Base-by-base conservation (phyloP, 1,139 yeast species). In the Yamadazyma dushanensis region DNA sequence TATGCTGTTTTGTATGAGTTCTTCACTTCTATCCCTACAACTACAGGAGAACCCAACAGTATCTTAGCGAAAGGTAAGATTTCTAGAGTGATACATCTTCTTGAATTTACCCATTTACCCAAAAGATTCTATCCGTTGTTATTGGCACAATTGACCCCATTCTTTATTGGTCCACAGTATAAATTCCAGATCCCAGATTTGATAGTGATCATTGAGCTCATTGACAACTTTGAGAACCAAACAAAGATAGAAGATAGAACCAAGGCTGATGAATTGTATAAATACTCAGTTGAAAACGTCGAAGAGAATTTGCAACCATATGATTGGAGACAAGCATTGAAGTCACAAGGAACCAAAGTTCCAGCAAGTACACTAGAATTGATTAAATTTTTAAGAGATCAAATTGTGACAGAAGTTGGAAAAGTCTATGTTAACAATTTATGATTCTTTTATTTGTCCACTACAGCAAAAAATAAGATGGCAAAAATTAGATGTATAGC, bases 21-120 rank as follows among this genome's bases (percentile, higher is more conserved):
- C 46, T 73, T 70, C 54, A 55, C 59, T 15, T 53, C 61, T 3
- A 34, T 39, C 60, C 51, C 73, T 53, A 53, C 57, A 17, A 51
- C 57, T 32, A 39, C 60, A 49, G 11, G 48, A 53, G 29, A 53
- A 48, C 40, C 53, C 44, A 41, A 50, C 42, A 16, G 36, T 64
- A 60, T 45, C 6, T 26, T 32, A 8, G 48, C 43, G 9, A 46
- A 45, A 32, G 38, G 38, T 20, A 41, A 45, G 19, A 41, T 65
- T 9, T 61, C 71, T 2, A 54, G 56, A 39, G 53, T 86, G 29
- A 57, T 79, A 20, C 73, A 75, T 29, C 62, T 88, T 35, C 54
- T 88, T 37, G 70, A 74, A 34, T 87, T 86, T 61, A 76, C 71
- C 29, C 82, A 78, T 53, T 53, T 87, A 43, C 95, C 94, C 2